These are phyloP conservation scores for Solanum sparsipilum DNA, from an alignment of 257 asterid genomes.

Conservation along the genomic window DNA sequence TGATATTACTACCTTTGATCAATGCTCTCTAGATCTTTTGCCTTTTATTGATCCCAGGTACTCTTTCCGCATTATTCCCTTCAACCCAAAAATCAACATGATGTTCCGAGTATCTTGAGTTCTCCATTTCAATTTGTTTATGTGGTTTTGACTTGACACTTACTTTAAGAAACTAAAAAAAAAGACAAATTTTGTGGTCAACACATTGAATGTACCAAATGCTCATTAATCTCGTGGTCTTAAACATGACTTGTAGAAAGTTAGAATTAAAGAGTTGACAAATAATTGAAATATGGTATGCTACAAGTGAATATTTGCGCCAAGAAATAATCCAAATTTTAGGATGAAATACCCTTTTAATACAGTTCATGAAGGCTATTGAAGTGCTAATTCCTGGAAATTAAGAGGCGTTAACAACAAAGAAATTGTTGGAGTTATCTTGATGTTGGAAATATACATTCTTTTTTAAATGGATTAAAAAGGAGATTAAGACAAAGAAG, in stretches of 20 bases:
- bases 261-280: background rate
- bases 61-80: background rate
- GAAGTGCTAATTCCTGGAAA: background rate
- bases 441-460: background rate
- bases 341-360: background rate
- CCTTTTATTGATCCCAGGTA: constrained; percentile 76
- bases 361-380: background rate
- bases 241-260: background rate
- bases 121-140: background rate
- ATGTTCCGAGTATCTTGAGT: background rate
- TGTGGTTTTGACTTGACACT: background rate
- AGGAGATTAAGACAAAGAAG: background rate
- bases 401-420: no score
- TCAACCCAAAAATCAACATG: background rate
- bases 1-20: constrained; percentile 31
- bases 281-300: background rate
- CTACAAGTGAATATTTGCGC: background rate
- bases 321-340: background rate
- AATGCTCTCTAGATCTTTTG: constrained; percentile 33
- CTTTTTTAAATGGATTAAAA: background rate
- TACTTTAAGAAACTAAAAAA: no score
- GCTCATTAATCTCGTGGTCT: background rate
- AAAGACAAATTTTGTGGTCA: background rate
- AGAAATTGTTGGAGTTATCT: background rate
- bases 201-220: background rate